Conservation (phyloP, 2,329 filamentous ascomycete species). For the Fusarium poae region DNA sequence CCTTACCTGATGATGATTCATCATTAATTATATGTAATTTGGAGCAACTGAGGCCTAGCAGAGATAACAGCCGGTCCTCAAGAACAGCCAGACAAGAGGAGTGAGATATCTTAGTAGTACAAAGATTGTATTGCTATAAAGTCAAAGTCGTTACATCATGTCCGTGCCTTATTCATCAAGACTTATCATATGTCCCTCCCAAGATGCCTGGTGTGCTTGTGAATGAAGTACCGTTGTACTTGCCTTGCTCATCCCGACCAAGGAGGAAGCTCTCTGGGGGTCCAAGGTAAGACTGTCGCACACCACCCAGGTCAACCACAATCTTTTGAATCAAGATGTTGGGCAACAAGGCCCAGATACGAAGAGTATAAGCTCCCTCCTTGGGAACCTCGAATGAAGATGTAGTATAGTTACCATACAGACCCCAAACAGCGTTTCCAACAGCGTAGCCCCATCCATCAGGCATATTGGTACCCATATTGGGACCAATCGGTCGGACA, state of each 20-base stretch:
- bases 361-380: slow-evolving; percentile 62
- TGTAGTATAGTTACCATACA: slow-evolving; percentile 59
- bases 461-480: slow-evolving; percentile 29
- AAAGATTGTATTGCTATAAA: background rate
- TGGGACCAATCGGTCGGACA: slow-evolving; percentile 32
- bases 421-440: slow-evolving; percentile 62
- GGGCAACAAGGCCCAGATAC: slow-evolving; percentile 65
- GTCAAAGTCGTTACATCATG: background rate
- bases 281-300: slow-evolving; percentile 66
- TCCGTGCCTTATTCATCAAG: background rate
- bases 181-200: background rate
- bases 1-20: no score
- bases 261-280: slow-evolving; percentile 67
- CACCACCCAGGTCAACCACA: slow-evolving; percentile 67
- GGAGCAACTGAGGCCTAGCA: no score
- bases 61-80: no score
- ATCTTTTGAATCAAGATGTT: slow-evolving; percentile 69
- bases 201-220: slow-evolving; percentile 8
- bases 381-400: slow-evolving; percentile 57
- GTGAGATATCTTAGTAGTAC: background rate
- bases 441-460: slow-evolving; percentile 50
- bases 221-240: slow-evolving; percentile 36
- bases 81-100: no score
- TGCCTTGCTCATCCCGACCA: slow-evolving; percentile 18
- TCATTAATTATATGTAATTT: no score